Conservation (phyloP, 441 rosid species). For the Gossypium schwendimanii region DNA sequence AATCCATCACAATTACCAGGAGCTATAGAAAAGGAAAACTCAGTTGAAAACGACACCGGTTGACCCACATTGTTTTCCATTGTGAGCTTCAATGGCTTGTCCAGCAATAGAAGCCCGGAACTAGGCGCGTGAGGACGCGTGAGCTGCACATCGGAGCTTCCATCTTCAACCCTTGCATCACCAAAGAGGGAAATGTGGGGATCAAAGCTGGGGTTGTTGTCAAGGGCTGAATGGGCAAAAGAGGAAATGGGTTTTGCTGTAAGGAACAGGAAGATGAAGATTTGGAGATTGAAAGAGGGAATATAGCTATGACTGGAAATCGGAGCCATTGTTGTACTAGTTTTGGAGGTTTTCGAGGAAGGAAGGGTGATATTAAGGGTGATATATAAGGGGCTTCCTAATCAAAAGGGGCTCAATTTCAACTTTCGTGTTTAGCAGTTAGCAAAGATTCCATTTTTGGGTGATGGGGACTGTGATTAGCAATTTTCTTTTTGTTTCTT, state of each 20-base stretch:
- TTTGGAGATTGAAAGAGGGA: constrained; percentile 5
- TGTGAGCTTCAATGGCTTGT: constrained; percentile 26
- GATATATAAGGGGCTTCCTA: background rate
- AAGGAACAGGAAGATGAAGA: constrained; percentile 18
- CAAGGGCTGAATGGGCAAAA: constrained; percentile 18
- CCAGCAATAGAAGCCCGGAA: constrained; percentile 26
- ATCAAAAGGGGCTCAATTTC: background rate
- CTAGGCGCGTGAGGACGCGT: constrained; percentile 25
- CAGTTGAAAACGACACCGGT: constrained; percentile 33
- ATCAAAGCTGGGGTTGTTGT: constrained; percentile 23
- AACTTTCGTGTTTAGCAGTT: background rate
- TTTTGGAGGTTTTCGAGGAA: background rate
- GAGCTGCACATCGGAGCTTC: constrained; percentile 24
- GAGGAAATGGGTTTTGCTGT: constrained; percentile 13
- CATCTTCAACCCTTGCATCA: constrained; percentile 25
- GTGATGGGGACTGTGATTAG: background rate
- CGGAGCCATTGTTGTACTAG: constrained; percentile 18
- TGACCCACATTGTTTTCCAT: constrained; percentile 12
- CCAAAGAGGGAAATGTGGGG: constrained; percentile 28
- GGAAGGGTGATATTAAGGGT: background rate
- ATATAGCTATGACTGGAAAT: background rate
- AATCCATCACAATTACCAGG: constrained; percentile 30
- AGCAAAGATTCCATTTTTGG: constrained; percentile 3
- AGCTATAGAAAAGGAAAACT: constrained; percentile 32
- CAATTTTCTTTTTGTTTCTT: background rate